Evolutionary conservation across 768 basidiomycete genomes (phyloP).

Genomic region (Mycena epipterygia): DNA sequence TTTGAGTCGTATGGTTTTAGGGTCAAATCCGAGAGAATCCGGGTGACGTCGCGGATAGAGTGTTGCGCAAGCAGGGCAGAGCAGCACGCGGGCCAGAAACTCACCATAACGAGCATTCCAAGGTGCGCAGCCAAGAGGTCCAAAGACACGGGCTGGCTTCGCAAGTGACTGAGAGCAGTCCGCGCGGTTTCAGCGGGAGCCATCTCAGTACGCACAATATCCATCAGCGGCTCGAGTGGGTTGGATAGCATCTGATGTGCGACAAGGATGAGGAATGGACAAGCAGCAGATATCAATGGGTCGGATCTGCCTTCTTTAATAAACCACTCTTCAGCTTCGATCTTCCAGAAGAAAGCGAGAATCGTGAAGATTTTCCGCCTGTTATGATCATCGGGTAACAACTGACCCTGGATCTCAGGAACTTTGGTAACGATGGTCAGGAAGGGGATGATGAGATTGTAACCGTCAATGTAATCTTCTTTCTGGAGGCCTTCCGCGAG

Average conservation of each 20-base stretch:
- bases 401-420: background rate
- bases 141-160: background rate
- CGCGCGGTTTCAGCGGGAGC: too few relatives aligned
- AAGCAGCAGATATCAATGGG: too few relatives aligned
- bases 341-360: too few relatives aligned
- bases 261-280: too few relatives aligned
- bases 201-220: too few relatives aligned
- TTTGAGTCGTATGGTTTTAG: background rate
- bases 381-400: background rate
- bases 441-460: background rate
- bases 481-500: too few relatives aligned
- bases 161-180: background rate
- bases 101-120: background rate
- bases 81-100: background rate
- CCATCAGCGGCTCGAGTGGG: too few relatives aligned
- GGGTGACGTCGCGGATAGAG: slow-evolving; percentile 6
- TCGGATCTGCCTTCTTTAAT: too few relatives aligned
- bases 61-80: slow-evolving; percentile 8
- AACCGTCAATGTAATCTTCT: background rate
- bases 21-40: background rate
- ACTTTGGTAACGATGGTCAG: background rate
- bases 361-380: background rate
- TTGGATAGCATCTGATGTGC: too few relatives aligned
- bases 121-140: background rate
- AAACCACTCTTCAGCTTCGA: too few relatives aligned